Evolutionary conservation across 345 rosid genomes (phyloP), one percentile per base, ranked within the genome.

Genomic region (Garcia nutans): DNA sequence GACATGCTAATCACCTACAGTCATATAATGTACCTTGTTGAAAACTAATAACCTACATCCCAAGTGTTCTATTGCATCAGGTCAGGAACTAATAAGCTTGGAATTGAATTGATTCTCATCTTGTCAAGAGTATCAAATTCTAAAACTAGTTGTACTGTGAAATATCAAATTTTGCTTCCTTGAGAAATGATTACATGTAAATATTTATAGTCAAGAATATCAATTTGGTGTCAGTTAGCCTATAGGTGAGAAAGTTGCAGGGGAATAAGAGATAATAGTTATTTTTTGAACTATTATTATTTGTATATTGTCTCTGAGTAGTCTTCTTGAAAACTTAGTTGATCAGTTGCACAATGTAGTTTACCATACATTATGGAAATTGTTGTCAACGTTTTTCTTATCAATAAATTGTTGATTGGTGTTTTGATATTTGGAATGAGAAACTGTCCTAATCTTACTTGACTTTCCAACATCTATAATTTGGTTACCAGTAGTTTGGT

Each of bases 251-350:
- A 64, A 64, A 37, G 37, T 64, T 33, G 49, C 68, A 28, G 17
- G 68, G 17, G 22, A 64, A 33, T 17, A 2, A 31, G 44, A 33
- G 24, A n/a, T 17, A 8, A 15, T 65, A 20, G 28, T 12, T 64
- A 5, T 64, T 16, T n/a, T 6, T 37, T 37, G 6, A n/a, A 24
- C 17, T 15, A 68, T 68, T 50, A 26, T 68, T 50, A 1, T 50
- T 17, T 7, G 22, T 16, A 8, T 50, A 41, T 37, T 26, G 20
- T 20, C 11, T 49, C 58, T 68, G 72, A 68, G 20, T 26, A 9
- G 19, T 68, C 72, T 24, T 24, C 42, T 68, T 6, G 31, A 67
- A 44, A 67, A 67, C 56, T 67, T 67, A 49, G 71, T 47, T 45
- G 65, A 24, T 60, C 37, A 10, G 15, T 60, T 0, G 15, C 6